Evolutionary conservation across 2,329 filamentous ascomycete species (phyloP), one percentile per base, ranked within the genome.

Genomic region (Aspergillus sp.): DNA sequence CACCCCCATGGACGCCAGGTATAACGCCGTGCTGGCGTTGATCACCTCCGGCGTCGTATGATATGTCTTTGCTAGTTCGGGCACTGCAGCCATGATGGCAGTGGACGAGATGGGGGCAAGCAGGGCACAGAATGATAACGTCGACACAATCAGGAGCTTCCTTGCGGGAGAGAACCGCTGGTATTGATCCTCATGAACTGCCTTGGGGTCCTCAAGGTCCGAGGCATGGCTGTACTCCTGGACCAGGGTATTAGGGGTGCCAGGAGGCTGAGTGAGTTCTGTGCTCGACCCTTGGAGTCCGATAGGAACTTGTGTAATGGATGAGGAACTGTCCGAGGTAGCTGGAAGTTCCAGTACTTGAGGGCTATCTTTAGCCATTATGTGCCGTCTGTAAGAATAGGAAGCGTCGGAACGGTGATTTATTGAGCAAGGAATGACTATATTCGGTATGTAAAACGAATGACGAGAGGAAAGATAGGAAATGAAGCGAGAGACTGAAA

Each of bases 91-190:
- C 11, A 93, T 71, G 7, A 92, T 83, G 1, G 86, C 86, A 0
- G 88, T 92, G 36, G 85, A 89, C 2, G 85, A 88, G 20, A 90
- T 82, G 0, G 89, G 89, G 1, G 89, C 85, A 42, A 93, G 76
- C 58, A 93, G 90, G 21, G 86, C 84, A 71, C 88, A 91, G 65
- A 87, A 89, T 0, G 88, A 86, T 48, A 92, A 72, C 5, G 91
- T 79, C 9, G 77, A 75, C 14, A 91, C 86, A 48, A 93, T 88
- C 55, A 84, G 64, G 2, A 78, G 66, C 70, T 93, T 94, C 38
- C 85, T 81, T 14, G 74, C 72, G 3, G 72, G 70, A 0, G 85
- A 80, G 55, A 91, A 80, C 16, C 80, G 79, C 61, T 86, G 79
- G 73, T 91, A 93, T 55, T 82, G 72, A 42, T 79, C 78, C 32